Evolutionary conservation across 768 basidiomycete genomes (phyloP).

Genomic region (Calocera viscosa): DNA sequence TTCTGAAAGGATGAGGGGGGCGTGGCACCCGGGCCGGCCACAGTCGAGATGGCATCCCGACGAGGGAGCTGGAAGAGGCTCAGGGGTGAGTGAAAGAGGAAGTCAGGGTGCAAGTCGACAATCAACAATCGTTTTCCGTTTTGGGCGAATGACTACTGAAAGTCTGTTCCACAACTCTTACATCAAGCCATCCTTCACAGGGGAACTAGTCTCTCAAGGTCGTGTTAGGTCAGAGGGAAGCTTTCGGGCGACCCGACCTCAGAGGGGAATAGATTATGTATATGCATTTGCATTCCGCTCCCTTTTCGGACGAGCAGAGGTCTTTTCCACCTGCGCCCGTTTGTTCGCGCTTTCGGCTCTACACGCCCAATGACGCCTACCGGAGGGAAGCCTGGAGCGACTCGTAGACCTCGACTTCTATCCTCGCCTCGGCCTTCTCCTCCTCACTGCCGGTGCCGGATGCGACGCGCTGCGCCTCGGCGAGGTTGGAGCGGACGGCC

Average conservation of each 20-base stretch:
- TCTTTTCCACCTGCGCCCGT: neutral
- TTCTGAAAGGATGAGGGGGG: neutral
- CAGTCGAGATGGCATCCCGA: neutral
- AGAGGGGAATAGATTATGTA: neutral
- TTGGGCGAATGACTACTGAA: neutral
- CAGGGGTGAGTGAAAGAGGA: neutral
- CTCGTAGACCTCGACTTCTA: conserved; percentile 96
- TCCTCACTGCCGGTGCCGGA: conserved; percentile 78
- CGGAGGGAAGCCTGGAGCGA: conserved; percentile 76
- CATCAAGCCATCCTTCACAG: too few relatives aligned
- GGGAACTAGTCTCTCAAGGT: too few relatives aligned
- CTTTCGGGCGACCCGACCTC: too few relatives aligned
- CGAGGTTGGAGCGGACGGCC: conserved; percentile 81
- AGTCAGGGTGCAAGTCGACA: neutral
- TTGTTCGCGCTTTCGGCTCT: neutral
- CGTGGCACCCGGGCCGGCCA: neutral
- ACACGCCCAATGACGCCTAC: conserved; percentile 17
- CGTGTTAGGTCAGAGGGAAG: too few relatives aligned
- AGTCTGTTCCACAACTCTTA: neutral
- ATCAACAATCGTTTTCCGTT: neutral
- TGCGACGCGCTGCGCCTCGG: conserved; percentile 74
- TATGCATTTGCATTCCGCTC: neutral
- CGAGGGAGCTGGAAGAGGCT: neutral
- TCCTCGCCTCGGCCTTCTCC: conserved; percentile 82
- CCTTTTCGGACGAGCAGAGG: neutral